Base-by-base conservation (phyloP, 495 filamentous ascomycete species). In the Aspergillus haitiensis region DNA sequence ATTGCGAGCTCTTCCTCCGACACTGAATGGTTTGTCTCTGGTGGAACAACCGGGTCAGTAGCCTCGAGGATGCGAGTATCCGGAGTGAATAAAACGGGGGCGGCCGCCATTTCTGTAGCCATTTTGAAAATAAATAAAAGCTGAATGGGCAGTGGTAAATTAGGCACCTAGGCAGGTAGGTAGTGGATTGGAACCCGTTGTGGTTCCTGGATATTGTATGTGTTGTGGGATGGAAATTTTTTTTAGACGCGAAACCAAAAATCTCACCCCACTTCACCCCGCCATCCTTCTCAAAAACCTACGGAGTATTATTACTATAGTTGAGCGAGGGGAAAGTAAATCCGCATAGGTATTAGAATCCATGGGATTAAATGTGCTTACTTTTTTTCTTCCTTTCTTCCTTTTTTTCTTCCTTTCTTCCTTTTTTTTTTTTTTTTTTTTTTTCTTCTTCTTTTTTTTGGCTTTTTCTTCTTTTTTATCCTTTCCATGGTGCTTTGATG, bases 31-130 rank as follows among this genome's bases (percentile, higher is more conserved):
- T 68, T 58, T 12, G 64, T 44, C 46, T 69, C 63, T 47, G 70
- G 59, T 13, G 73, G 59, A 15, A 76, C 68, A 12, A 72, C 66
- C 7, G 75, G 69, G 15, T 67, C 56, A 9, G 76, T 72, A 36
- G 72, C 62, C 34, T 92, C 87, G 68, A 94, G 86, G 21, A 94
- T 80, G 60, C 93, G 82, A 52, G 87, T 85, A 52, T 92, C 92
- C 18, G 92, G 90, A 2, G 94, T 97, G 0, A 93, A 98, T 46
- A 98, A 85, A 3, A 90, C 85, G 1, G 93, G 93, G 2, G 93
- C 75, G 55, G 76, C 67, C 62, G 71, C 70, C 70, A 78, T 74
- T 64, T 72, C 70, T 16, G 71, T 52, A 10, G 60, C 64, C 73
- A 74, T 76, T 55, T 60, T 36, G 56, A 39, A 15, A 35, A 7